Base-by-base conservation (phyloP, 2,329 filamentous ascomycete species). In the Boeremia lycopersici region DNA sequence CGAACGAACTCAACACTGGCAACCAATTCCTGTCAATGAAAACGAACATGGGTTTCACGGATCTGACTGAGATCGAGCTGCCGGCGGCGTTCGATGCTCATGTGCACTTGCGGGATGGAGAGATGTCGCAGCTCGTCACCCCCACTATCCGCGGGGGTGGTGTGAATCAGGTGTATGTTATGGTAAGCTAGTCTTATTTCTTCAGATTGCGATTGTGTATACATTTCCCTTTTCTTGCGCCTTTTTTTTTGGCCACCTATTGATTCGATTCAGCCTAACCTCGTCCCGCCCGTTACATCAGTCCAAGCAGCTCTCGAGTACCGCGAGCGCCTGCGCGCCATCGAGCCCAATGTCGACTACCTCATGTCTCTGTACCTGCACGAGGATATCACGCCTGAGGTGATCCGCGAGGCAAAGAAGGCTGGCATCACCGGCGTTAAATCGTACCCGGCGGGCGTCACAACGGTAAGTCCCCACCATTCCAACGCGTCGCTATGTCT, bases 361-460 rank as follows among this genome's bases (percentile, higher is more conserved):
- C 75, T 82, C 55, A 81, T 82, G 79, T 80, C 78, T 8, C 71
- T 82, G 6, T 82, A 82, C 59, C 71, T 82, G 6, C 80, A 82
- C 59, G 76, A 78, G 13, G 72, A 74, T 47, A 79, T 81, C 58
- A 80, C 76, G 1, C 77, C 78, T 2, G 78, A 77, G 29, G 79
- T 77, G 10, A 90, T 96, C 65, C 82, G 82, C 44, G 83, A 91
- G 65, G 91, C 92, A 38, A 88, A 88, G 59, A 80, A 82, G 49
- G 85, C 87, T 2, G 91, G 91, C 6, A 85, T 96, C 64, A 79
- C 78, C 23, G 89, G 89, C 29, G 85, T 92, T 43, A 92, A 92
- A 76, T 82, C 86, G 41, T 91, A 92, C 64, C 80, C 80, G 5
- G 79, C 79, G 17, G 79, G 79, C 31, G 72, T 75, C 7, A 74